phyloP scores from a whole-genome alignment of 2,329 filamentous ascomycete species.

The Fusarium algeriense region DNA sequence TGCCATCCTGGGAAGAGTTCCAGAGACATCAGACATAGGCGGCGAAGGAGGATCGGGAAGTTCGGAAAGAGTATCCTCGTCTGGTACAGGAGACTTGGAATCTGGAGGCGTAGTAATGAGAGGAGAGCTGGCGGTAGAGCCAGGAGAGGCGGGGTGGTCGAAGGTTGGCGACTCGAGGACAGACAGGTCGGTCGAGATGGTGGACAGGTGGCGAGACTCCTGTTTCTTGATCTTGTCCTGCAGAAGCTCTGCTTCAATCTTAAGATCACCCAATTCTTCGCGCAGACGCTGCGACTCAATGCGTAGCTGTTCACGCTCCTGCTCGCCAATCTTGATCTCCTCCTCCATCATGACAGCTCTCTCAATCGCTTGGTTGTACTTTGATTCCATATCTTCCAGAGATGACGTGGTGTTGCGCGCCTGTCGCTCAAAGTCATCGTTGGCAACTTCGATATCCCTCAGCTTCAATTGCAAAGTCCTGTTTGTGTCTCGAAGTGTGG shows the following conservation, averaged over 20 bases:
- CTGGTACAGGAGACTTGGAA: conserved; percentile 70
- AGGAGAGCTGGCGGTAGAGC: conserved; percentile 90
- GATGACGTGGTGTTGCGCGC: conserved; percentile 96
- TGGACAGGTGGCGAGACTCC: conserved; percentile 68
- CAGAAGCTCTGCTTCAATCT: conserved; percentile 93
- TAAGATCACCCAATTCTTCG: conserved; percentile 92
- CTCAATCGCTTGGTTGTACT: conserved; percentile 96
- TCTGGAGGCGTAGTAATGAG: conserved; percentile 87
- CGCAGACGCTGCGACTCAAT: conserved; percentile 92
- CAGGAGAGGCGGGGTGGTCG: conserved; percentile 78
- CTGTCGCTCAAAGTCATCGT: conserved; percentile 98
- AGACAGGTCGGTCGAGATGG: conserved; percentile 72
- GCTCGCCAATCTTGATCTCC: conserved; percentile 90
- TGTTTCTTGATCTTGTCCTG: conserved; percentile 91
- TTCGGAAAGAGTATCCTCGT: conserved; percentile 67
- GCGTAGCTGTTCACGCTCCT: conserved; percentile 88
- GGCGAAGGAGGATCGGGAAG: conserved; percentile 90
- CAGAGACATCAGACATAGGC: conserved; percentile 88
- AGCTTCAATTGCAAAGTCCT: conserved; percentile 84
- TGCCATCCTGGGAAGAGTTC: conserved; percentile 65
- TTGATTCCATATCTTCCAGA: conserved; percentile 95
- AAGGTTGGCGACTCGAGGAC: conserved; percentile 78
- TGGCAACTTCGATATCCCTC: conserved; percentile 95
- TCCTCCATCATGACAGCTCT: conserved; percentile 93
- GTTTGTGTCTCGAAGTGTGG: conserved; percentile 85